Percentiles rank a stretch among this genome's conserved stretches.
Evolutionary conservation across 148 eudicot species (phyloP).

Genomic region (Cornus controversa): DNA sequence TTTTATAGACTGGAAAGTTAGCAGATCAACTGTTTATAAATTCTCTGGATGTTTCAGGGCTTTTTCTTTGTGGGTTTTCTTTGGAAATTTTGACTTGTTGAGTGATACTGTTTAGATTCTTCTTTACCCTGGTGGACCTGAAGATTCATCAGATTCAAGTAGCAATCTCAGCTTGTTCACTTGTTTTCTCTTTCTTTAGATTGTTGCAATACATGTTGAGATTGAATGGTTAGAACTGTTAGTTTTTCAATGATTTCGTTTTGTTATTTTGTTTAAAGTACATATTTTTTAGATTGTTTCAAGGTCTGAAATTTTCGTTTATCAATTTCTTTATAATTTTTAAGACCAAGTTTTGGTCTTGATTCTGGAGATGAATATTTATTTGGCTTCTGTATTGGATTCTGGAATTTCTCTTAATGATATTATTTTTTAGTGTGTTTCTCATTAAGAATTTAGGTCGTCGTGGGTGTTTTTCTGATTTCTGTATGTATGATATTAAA

Average conservation of each 20-base stretch:
- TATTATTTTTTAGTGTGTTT: not conserved
- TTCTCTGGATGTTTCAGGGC: not conserved
- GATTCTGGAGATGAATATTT: not conserved
- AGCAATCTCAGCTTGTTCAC: not conserved
- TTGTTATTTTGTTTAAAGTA: not conserved
- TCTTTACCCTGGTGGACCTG: not conserved
- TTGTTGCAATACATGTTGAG: too few species aligned
- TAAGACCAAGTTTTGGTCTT: not conserved
- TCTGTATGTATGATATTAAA: not conserved
- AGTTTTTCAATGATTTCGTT: not conserved
- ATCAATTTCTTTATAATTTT: not conserved
- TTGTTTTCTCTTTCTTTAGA: not conserved
- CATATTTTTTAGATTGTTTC: not conserved
- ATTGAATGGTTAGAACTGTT: not conserved
- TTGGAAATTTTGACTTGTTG: not conserved
- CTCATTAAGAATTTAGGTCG: not conserved
- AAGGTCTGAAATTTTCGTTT: not conserved
- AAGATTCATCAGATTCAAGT: conserved; percentile 12
- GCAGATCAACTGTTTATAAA: conserved; percentile 6
- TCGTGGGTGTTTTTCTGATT: not conserved
- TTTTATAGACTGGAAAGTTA: not conserved
- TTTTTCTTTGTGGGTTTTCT: not conserved
- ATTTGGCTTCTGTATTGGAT: not conserved
- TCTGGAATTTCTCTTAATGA: not conserved
- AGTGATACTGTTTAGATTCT: conserved; percentile 1